Base-by-base conservation (phyloP, 495 filamentous ascomycete species). In the Aspergillus baeticus region DNA sequence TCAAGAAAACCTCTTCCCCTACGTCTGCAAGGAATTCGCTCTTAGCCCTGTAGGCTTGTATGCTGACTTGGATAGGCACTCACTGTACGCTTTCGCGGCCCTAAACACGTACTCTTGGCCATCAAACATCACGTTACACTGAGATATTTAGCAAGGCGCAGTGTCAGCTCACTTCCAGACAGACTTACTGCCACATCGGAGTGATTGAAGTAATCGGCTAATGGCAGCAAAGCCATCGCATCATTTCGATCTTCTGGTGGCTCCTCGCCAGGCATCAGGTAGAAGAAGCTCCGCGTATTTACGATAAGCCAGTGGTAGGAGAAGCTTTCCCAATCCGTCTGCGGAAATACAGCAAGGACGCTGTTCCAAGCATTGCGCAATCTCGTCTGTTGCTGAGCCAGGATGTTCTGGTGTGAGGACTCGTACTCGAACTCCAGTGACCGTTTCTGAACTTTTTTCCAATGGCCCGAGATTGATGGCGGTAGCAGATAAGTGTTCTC, bases 141-240 rank as follows among this genome's bases (percentile, higher is more conserved):
- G 18, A 13, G 14, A 36, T 35, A 6, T 15, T 37, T 11, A 55
- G 38, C 50, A 10, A 52, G 6, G 21, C 26, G 37, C 37, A 62
- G 33, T 31, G 10, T 17, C 14, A 29, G n/a, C 26, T 21, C 8
- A 39, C n/a, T 54, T 18, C 6, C 36, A 51, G 22, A 31, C 35
- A 20, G n/a, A 68, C 68, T 20, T 66, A 77, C 74, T 44, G 71
- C 67, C 33, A 72, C 69, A 60, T 87, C 83, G 1, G 77, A 73
- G 67, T 94, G 92, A 66, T 96, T 96, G 71, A 96, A 91, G 54
- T 92, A 86, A 72, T 96, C 92, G 3, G 90, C 84, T 56, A 95
- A 91, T 1, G 92, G 92, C 69, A 88, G 82, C 58, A 96, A 70
- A 1, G 84, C 88, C 84, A 95, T 89, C 45, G 84, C 81, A 68